Conservation (phyloP, 495 filamentous ascomycete genomes). For the Penicillium parvum region DNA sequence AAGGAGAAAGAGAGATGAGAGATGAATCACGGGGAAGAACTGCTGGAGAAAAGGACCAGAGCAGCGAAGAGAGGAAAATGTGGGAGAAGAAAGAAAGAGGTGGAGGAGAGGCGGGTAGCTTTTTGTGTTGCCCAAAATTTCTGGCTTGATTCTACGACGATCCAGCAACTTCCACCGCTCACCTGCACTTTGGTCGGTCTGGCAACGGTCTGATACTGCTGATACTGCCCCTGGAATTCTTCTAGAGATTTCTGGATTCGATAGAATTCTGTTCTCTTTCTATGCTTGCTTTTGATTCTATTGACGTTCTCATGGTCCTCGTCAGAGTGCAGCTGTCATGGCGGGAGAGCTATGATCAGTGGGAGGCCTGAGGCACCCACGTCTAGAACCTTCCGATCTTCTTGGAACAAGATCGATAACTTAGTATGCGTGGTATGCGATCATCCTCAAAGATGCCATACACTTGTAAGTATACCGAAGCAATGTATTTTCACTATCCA, state of each 20-base stretch:
- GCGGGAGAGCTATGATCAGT: slow-evolving; percentile 10
- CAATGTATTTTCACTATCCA: no score
- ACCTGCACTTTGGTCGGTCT: slow-evolving; percentile 22
- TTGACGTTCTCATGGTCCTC: background rate
- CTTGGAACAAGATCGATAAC: background rate
- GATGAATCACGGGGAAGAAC: slow-evolving; percentile 3
- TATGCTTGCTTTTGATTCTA: background rate
- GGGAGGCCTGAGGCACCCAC: slow-evolving; percentile 10
- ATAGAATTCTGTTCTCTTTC: background rate
- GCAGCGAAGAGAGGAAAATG: background rate
- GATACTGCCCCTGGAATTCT: slow-evolving; percentile 2
- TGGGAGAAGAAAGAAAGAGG: slow-evolving; percentile 2
- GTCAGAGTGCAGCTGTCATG: background rate
- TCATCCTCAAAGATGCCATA: no score
- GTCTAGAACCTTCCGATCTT: slow-evolving; percentile 14
- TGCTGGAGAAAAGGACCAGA: slow-evolving; percentile 4
- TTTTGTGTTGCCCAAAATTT: slow-evolving; percentile 37
- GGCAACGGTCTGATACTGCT: slow-evolving; percentile 13
- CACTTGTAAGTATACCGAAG: no score
- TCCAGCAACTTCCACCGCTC: slow-evolving; percentile 47
- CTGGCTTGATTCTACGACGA: slow-evolving; percentile 40
- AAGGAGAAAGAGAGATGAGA: slow-evolving; percentile 9
- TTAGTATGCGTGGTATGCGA: no score
- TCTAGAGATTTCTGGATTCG: slow-evolving; percentile 26
- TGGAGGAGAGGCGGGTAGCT: slow-evolving; percentile 12